Evolutionary conservation across 192 early-diverging fungal species (phyloP).

Genomic region (Coemansia nantahalensis): DNA sequence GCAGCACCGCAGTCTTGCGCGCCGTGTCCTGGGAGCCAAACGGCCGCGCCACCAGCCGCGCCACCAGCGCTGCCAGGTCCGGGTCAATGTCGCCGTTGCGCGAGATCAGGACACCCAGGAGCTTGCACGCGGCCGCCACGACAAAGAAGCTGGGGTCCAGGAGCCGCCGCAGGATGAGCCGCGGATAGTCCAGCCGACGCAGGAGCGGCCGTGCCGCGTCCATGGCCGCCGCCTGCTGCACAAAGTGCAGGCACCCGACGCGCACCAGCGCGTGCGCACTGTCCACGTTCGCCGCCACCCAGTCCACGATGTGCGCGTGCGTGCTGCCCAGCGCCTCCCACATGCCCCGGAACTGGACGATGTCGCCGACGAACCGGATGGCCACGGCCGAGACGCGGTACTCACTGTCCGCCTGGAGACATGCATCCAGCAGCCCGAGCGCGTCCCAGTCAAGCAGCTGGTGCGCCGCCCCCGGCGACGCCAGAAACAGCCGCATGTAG

Average conservation of each 20-base stretch:
- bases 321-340: not conserved
- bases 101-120: slow-evolving; percentile 20
- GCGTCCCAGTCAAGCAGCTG: slow-evolving; percentile 24
- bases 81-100: slow-evolving; percentile 5
- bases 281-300: slow-evolving; percentile 27
- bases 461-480: slow-evolving; percentile 1
- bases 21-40: slow-evolving; percentile 8
- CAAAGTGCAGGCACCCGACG: slow-evolving; percentile 30
- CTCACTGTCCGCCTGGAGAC: slow-evolving; percentile 26
- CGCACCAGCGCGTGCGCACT: slow-evolving; percentile 42
- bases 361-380: slow-evolving; percentile 37
- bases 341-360: not conserved
- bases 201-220: slow-evolving; percentile 2
- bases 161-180: slow-evolving; percentile 21
- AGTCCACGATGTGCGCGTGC: slow-evolving; percentile 1
- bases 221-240: slow-evolving; percentile 12
- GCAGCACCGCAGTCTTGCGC: slow-evolving; percentile 21
- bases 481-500: slow-evolving; percentile 52
- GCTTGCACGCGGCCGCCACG: slow-evolving; percentile 22
- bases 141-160: slow-evolving; percentile 45
- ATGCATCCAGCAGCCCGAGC: not conserved
- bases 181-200: slow-evolving; percentile 10
- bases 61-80: slow-evolving; percentile 7
- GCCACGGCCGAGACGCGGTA: slow-evolving; percentile 37
- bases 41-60: slow-evolving; percentile 5